phyloP scores from a whole-genome alignment of 768 basidiomycete species.

The Macrolepiota fuliginosa region DNA sequence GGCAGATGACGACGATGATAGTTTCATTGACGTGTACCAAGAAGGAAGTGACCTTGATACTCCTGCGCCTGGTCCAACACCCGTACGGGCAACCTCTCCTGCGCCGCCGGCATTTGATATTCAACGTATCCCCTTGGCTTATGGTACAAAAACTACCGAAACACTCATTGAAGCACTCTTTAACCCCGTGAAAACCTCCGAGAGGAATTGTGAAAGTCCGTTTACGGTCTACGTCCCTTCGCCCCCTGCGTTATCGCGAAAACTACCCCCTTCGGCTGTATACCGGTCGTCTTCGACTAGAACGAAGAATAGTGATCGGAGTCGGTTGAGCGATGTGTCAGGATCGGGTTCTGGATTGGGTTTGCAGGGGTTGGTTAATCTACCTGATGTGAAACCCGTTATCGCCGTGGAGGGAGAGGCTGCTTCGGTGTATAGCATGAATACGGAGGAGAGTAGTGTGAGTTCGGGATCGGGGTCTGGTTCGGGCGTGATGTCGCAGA shows the following conservation, averaged over 20 bases:
- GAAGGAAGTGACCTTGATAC: neutral
- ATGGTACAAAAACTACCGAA: constrained; percentile 66
- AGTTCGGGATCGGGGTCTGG: constrained; percentile 19
- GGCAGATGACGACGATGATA: neutral
- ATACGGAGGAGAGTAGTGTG: constrained; percentile 21
- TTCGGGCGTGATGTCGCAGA: constrained; percentile 10
- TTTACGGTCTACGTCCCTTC: constrained; percentile 38
- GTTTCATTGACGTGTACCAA: neutral
- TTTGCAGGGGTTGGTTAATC: constrained; percentile 7
- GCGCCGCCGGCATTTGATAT: constrained; percentile 30
- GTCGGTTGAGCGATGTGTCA: neutral
- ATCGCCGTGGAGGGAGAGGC: neutral
- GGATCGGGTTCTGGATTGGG: constrained; percentile 1
- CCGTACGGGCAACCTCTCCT: neutral
- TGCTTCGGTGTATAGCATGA: constrained; percentile 9
- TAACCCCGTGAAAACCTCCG: constrained; percentile 59
- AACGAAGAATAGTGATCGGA: neutral
- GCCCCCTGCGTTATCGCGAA: no score
- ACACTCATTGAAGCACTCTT: constrained; percentile 77
- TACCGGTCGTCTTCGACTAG: constrained; percentile 6
- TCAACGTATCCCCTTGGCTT: constrained; percentile 46
- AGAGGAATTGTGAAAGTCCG: constrained; percentile 34
- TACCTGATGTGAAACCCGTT: constrained; percentile 8
- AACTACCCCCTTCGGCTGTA: no score
- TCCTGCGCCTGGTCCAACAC: neutral